Evolutionary conservation across 257 asterid genomes (phyloP).

Genomic region (Primulina huaijiensis): DNA sequence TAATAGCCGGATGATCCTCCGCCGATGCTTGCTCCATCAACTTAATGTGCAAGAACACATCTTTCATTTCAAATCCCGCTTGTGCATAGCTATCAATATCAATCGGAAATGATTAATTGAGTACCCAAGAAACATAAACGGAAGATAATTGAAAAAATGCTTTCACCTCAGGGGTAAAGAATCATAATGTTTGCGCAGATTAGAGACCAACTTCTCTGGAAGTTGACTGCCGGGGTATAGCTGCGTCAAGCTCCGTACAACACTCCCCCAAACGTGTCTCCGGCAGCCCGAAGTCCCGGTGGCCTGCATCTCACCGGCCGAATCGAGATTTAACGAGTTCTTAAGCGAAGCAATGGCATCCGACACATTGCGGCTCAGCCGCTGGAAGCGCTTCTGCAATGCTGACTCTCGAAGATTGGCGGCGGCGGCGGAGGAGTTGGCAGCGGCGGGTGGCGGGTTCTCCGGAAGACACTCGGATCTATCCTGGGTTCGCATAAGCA

Average conservation of each 20-base stretch:
- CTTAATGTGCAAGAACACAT: conserved; percentile 89
- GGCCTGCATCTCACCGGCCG: conserved; percentile 53
- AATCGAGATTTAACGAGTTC: conserved; percentile 72
- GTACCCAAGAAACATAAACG: not conserved
- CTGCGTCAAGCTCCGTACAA: conserved; percentile 91
- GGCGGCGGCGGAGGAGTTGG: conserved; percentile 26
- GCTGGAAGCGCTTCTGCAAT: conserved; percentile 78
- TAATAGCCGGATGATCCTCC: conserved; percentile 74
- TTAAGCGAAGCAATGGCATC: conserved; percentile 91
- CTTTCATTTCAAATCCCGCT: conserved; percentile 95
- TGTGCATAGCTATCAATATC: conserved; percentile 66
- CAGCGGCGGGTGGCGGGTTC: conserved; percentile 31
- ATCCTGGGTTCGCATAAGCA: conserved; percentile 70
- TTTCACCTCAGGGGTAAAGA: conserved; percentile 83
- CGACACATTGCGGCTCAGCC: conserved; percentile 78
- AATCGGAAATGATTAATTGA: not conserved
- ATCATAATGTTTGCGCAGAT: conserved; percentile 93
- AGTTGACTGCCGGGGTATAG: conserved; percentile 95
- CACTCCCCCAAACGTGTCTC: conserved; percentile 79
- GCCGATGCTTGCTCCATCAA: conserved; percentile 78
- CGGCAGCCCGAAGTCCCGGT: conserved; percentile 52
- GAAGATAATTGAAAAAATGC: conserved; percentile 9
- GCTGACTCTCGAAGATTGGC: conserved; percentile 58
- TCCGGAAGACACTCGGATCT: conserved; percentile 75
- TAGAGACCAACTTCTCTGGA: conserved; percentile 89